Evolutionary conservation across 805 yeast species (phyloP).

Genomic region (Nakazawaea sp.): DNA sequence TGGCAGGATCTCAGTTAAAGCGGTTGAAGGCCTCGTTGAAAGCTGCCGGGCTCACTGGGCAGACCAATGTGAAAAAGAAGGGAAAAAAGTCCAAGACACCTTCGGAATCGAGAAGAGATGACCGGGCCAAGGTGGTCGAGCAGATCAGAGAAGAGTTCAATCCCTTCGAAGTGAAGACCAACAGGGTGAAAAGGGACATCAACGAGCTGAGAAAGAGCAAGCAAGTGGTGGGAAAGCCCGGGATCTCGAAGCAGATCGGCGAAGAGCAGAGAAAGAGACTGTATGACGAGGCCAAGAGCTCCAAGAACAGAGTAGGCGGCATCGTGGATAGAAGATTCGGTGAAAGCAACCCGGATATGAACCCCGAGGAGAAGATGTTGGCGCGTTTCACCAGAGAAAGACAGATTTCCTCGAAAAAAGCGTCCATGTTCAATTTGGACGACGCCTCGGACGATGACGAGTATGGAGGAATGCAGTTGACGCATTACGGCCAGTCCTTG

Average conservation of each 20-base stretch:
- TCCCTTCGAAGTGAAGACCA: constrained; percentile 78
- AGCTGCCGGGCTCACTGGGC: constrained; percentile 81
- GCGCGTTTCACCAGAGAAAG: constrained; percentile 90
- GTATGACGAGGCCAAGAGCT: constrained; percentile 56
- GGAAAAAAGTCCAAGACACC: constrained; percentile 45
- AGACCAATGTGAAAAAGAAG: constrained; percentile 59
- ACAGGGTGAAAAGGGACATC: constrained; percentile 54
- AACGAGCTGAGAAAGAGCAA: constrained; percentile 34
- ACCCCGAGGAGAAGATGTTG: constrained; percentile 91
- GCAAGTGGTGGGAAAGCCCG: constrained; percentile 61
- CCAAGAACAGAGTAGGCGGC: constrained; percentile 71
- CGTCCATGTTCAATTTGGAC: constrained; percentile 65
- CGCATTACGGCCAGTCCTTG: constrained; percentile 74
- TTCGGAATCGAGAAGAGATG: constrained; percentile 64
- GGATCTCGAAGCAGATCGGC: constrained; percentile 59
- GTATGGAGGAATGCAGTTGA: constrained; percentile 33
- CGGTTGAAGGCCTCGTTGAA: constrained; percentile 72
- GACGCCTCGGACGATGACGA: constrained; percentile 46
- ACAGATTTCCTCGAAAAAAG: constrained; percentile 48
- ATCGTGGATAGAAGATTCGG: constrained; percentile 87
- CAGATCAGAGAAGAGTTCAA: constrained; percentile 79
- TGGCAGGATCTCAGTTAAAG: constrained; percentile 89
- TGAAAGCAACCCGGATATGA: constrained; percentile 62
- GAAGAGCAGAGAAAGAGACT: constrained; percentile 56
- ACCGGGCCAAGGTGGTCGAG: constrained; percentile 46